These are phyloP conservation scores for Zasmidium cellare DNA, from an alignment of 2,329 filamentous ascomycete genomes.

Conservation along the genomic window DNA sequence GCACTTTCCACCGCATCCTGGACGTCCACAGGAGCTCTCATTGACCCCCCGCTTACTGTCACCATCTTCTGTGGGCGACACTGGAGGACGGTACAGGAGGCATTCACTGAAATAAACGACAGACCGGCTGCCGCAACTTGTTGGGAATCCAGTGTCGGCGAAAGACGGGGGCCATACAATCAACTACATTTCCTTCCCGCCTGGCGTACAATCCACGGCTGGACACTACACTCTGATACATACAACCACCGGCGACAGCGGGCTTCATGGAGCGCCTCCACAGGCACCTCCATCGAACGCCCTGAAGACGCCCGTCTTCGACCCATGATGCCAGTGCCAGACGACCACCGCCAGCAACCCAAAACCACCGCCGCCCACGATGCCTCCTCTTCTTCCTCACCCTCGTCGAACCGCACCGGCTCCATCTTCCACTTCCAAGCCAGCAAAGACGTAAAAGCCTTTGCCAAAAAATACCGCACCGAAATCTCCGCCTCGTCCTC, in stretches of 20 bases:
- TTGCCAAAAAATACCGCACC: slow-evolving; percentile 75
- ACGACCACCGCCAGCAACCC: slow-evolving; percentile 1
- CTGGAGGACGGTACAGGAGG: not conserved
- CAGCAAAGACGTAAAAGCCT: slow-evolving; percentile 48
- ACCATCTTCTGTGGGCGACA: not conserved
- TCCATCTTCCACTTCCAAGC: slow-evolving; percentile 31
- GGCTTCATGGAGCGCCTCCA: slow-evolving; percentile 34
- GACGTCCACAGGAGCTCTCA: not conserved
- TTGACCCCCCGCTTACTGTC: not conserved
- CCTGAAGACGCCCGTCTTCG: slow-evolving; percentile 26
- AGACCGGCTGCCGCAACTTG: not conserved
- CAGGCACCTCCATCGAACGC: slow-evolving; percentile 31
- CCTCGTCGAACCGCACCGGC: not conserved
- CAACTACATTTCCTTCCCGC: not conserved
- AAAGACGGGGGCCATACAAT: not conserved
- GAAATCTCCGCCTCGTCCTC: slow-evolving; percentile 77
- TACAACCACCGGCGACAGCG: slow-evolving; percentile 5
- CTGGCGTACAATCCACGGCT: not conserved
- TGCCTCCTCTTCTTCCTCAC: not conserved
- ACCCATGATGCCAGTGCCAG: slow-evolving; percentile 24
- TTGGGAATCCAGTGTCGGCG: not conserved
- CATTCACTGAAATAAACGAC: not conserved
- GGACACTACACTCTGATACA: too few relatives aligned
- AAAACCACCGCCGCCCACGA: not conserved
- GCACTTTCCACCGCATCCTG: not conserved